Evolutionary conservation across 768 basidiomycete genomes (phyloP), one percentile per base, ranked within the genome.

Genomic region (Suillus discolor): DNA sequence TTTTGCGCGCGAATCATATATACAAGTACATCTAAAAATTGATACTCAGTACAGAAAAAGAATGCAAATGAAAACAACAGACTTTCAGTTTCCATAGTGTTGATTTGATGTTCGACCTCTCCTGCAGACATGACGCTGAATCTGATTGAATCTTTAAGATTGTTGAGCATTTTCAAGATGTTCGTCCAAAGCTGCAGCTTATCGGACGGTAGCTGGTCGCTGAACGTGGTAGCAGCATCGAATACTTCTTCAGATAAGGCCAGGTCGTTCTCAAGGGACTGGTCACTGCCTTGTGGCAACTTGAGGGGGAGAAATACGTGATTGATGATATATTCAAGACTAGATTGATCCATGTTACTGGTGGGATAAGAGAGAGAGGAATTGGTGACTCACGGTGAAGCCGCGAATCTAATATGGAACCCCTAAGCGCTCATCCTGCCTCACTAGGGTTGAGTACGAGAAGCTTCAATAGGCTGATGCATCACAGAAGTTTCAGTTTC

Each of bases 1-100:
- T 87, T 87, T 64, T 87, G 86, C 0, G 79, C 77, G 28, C 73
- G 74, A 39, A 87, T 75, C 5, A 76, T 76, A 49, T 83, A 74
- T 23, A 74, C 72, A 4, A 81, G 63, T 9, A 76, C 70, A 61
- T 79, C 85, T 85, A 61, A 36, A 38, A 39, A 23, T 34, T 41
- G 61, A 54, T 31, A 1, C 12, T 67, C 8, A 68, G n/a, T 41
- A 45, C 7, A 44, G 9, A 5, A 63, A 18, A 36, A 23, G 9
- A 23, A 3, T 9, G 15, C 25, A 28, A 49, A 20, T 25, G 15
- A 53, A 4, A n/a, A 61, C 38, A 45, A 20, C 6, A 9, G 12
- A 47, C 68, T 75, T 63, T 70, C 69, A 0, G 53, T 42, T 0
- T 25, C 3, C 71, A 79, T 71, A 13, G 53, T 39, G 13, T 42